These are phyloP conservation scores for Prunus yedoensis DNA, from an alignment of 331 rosid genomes.

Conservation along the genomic window DNA sequence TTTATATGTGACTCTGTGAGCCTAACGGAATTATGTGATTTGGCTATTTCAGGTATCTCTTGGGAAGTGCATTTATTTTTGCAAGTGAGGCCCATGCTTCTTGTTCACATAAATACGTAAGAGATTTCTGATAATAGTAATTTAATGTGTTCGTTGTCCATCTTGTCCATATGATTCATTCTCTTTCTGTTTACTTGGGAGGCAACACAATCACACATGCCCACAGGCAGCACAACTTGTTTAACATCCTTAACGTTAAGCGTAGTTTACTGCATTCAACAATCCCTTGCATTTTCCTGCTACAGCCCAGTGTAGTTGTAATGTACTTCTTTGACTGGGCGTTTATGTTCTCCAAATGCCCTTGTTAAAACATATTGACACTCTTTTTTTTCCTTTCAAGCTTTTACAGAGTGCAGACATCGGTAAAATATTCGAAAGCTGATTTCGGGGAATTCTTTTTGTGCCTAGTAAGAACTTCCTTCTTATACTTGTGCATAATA, in stretches of 20 bases:
- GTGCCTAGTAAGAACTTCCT: slow-evolving; percentile 22
- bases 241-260: background rate
- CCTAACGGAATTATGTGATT: background rate
- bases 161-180: background rate
- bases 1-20: background rate
- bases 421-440: slow-evolving; percentile 21
- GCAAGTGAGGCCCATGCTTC: slow-evolving; percentile 28
- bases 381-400: slow-evolving; percentile 10
- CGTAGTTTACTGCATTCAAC: background rate
- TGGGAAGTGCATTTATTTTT: slow-evolving; percentile 14
- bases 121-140: slow-evolving; percentile 10
- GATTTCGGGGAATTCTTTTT: background rate
- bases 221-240: background rate
- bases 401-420: slow-evolving; percentile 23
- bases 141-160: slow-evolving; percentile 8
- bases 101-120: slow-evolving; percentile 27
- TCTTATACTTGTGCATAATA: slow-evolving; percentile 9
- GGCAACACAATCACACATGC: background rate
- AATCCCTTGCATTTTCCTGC: background rate
- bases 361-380: background rate
- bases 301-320: background rate
- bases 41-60: slow-evolving; percentile 33
- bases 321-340: background rate
- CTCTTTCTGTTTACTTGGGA: background rate
- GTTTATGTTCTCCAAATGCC: background rate